Evolutionary conservation across 1,139 yeast genomes (phyloP).

Genomic region (Petasospora rhodanensis): DNA sequence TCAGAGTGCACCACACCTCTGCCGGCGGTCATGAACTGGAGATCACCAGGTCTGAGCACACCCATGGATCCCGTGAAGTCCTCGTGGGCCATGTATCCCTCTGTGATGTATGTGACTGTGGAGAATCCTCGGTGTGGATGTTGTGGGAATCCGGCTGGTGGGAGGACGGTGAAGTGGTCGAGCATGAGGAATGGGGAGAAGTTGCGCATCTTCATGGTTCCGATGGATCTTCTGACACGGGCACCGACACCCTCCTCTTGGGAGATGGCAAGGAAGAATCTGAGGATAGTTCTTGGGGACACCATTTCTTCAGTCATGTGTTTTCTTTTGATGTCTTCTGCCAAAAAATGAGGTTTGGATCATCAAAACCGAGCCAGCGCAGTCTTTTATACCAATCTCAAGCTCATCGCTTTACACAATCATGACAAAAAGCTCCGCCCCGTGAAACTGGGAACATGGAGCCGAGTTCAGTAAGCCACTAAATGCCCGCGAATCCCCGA

Average conservation of each 20-base stretch:
- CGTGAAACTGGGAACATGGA: neutral
- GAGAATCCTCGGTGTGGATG: slow-evolving; percentile 94
- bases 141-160: slow-evolving; percentile 82
- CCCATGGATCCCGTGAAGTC: slow-evolving; percentile 88
- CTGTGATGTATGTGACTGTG: slow-evolving; percentile 70
- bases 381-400: neutral
- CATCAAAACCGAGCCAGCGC: neutral
- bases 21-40: slow-evolving; percentile 96
- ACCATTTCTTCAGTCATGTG: slow-evolving; percentile 16
- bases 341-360: neutral
- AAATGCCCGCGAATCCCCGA: slow-evolving; percentile 1
- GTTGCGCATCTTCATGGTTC: slow-evolving; percentile 59
- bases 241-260: slow-evolving; percentile 91
- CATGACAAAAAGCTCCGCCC: neutral
- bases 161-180: slow-evolving; percentile 66
- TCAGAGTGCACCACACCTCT: slow-evolving; percentile 83
- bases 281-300: slow-evolving; percentile 39
- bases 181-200: slow-evolving; percentile 82
- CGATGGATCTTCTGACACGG: slow-evolving; percentile 75
- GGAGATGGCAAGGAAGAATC: slow-evolving; percentile 61
- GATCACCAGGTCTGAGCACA: slow-evolving; percentile 74
- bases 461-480: no score
- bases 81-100: slow-evolving; percentile 84
- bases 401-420: neutral
- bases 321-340: neutral